Conservation (phyloP, 352 stramenopile genomes). For the Sclerospora graminicola region DNA sequence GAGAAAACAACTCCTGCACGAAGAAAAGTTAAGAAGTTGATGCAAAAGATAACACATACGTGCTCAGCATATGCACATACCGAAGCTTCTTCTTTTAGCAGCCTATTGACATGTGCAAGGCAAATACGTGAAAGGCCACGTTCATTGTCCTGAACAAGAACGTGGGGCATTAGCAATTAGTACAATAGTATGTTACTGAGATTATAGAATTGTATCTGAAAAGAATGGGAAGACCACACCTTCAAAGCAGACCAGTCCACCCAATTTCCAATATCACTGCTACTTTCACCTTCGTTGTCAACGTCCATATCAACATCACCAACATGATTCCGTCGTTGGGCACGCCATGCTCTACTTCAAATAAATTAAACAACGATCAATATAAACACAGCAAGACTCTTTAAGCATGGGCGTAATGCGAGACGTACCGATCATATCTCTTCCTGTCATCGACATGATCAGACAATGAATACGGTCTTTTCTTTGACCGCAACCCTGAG, state of each 20-base stretch:
- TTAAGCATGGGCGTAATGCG: background rate
- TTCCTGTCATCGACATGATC: conserved; percentile 28
- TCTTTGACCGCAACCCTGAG: conserved; percentile 10
- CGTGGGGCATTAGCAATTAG: background rate
- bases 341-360: conserved; percentile 45
- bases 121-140: conserved; percentile 44
- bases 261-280: conserved; percentile 32
- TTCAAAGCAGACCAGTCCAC: conserved; percentile 62
- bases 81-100: conserved; percentile 69
- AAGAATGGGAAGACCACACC: conserved; percentile 9
- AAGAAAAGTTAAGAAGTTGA: conserved; percentile 5
- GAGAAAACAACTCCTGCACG: conserved; percentile 65
- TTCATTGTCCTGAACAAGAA: conserved; percentile 14
- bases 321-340: conserved; percentile 39
- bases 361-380: conserved; percentile 1
- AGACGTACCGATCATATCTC: conserved; percentile 45
- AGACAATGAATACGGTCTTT: conserved; percentile 9
- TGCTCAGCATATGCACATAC: conserved; percentile 15
- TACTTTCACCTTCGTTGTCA: conserved; percentile 16
- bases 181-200: background rate
- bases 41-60: background rate
- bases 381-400: background rate
- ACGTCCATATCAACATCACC: conserved; percentile 39
- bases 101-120: conserved; percentile 38
- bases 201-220: background rate